Evolutionary conservation across 2,329 filamentous ascomycete species (phyloP), one percentile per base, ranked within the genome.

Genomic region (Neopestalotiopsis sp.): DNA sequence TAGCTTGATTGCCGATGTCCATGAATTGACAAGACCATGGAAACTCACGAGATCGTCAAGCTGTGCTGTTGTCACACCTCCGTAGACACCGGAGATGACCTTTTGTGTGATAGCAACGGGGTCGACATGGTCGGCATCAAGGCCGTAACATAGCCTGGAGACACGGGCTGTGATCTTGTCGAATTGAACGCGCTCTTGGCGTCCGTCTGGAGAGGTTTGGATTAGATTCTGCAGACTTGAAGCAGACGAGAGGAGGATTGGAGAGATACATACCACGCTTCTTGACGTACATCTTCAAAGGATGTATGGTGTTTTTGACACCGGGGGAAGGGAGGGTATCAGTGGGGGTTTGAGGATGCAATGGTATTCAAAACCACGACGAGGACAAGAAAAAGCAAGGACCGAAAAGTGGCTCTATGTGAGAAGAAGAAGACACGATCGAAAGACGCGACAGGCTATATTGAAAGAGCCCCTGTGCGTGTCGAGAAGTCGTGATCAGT

Each of bases 131-230:
- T 88, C 95, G 65, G 93, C 90, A 80, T 99, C 96, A 69, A 99
- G 92, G 74, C 95, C 95, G 83, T 99, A 99, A 89, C 96, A 99
- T 79, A 99, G 88, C 78, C 96, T 91, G 61, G 96, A 98, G 75
- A 99, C 96, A 83, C 96, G 94, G 77, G 96, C 96, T 78, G 96
- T 98, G 89, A 99, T 99, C 87, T 99, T 99, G 89, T 99, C 96
- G 86, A 99, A 99, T 83, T 99, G 96, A 74, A 99, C 96, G 83
- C 96, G 96, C 89, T 99, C 96, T 87, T 98, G 97, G 88, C 96
- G 96, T 85, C 95, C 95, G 89, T 99, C 96, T 98, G 68, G 24
- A 28, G 24, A 28, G 12, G 17, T 10, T 7, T 52, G 28, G 56
- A 58, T 78, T 56, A 78, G 75, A 28, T 34, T 20, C 40, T 13